A percentile compares a stretch with the other conserved stretches of the same genome.
These are phyloP conservation scores for Chaetomiaceae sp. DNA, from an alignment of 2,329 filamentous ascomycete species.

Conservation along the genomic window DNA sequence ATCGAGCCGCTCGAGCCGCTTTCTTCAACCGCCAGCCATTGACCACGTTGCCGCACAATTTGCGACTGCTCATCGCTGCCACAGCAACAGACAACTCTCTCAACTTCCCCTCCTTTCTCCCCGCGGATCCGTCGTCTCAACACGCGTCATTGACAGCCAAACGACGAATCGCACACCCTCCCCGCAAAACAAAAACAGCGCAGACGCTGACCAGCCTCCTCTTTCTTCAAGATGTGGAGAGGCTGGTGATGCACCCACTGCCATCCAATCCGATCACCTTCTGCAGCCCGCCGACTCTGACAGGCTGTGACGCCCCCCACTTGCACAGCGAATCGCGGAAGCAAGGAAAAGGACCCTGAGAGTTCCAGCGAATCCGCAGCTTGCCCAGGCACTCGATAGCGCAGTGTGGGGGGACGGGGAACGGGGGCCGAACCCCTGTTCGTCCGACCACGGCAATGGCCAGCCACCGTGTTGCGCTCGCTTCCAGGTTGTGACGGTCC, in stretches of 20 bases:
- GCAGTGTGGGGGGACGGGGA: conserved; percentile 5
- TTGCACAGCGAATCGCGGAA: conserved; percentile 29
- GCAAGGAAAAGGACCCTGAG: conserved; percentile 12
- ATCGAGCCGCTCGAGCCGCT: too few relatives aligned
- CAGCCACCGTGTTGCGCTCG: neutral
- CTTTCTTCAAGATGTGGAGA: neutral
- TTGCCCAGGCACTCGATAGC: conserved; percentile 8
- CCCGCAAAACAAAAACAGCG: conserved; percentile 7
- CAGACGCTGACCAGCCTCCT: conserved; percentile 2
- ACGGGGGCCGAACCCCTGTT: neutral
- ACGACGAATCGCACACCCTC: conserved; percentile 8
- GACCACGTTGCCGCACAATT: neutral
- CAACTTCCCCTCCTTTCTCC: neutral
- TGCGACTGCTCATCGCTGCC: neutral
- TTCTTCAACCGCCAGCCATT: neutral
- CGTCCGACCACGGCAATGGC: conserved; percentile 6
- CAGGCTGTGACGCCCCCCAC: conserved; percentile 26
- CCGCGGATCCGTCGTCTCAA: conserved; percentile 4
- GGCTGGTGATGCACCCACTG: conserved; percentile 17
- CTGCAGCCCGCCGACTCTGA: conserved; percentile 30
- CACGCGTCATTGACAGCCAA: conserved; percentile 8
- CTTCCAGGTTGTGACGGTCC: neutral
- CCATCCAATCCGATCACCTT: conserved; percentile 31
- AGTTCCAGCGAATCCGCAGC: conserved; percentile 20
- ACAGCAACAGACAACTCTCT: neutral